These are phyloP conservation scores for Porogramme epimiltina DNA, from an alignment of 1,284 basidiomycete species.

Conservation along the genomic window DNA sequence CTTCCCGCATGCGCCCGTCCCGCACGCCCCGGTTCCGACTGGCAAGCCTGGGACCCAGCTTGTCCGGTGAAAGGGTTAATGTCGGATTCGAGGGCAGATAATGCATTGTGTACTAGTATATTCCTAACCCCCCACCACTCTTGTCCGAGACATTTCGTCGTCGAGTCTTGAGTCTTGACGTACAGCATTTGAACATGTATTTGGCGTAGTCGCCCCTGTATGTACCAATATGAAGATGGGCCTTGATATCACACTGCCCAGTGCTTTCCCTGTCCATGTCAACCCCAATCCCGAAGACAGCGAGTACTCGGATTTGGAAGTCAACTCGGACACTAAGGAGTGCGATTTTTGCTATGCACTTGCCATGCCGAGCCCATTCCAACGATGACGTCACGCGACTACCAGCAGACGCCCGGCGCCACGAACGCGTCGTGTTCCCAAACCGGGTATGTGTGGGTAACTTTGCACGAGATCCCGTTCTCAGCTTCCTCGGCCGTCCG, in stretches of 20 bases:
- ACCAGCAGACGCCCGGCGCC: constrained; percentile 1
- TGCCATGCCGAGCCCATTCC: too few relatives aligned
- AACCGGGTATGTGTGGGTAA: constrained; percentile 14
- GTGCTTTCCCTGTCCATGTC: too few relatives aligned
- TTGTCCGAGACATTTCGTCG: background rate
- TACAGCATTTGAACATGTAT: background rate
- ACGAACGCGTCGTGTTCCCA: constrained; percentile 17
- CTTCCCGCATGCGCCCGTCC: constrained; percentile 66
- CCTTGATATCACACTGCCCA: too few relatives aligned
- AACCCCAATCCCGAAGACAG: too few relatives aligned
- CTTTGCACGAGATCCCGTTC: background rate
- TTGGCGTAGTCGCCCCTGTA: too few relatives aligned
- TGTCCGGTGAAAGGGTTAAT: constrained; percentile 22
- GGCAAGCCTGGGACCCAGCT: constrained; percentile 57
- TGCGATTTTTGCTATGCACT: too few relatives aligned
- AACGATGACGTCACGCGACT: background rate
- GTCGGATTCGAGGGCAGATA: background rate
- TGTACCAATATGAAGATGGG: constrained; percentile 1
- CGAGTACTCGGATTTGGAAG: too few relatives aligned
- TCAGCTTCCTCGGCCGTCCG: constrained; percentile 1
- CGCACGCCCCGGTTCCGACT: constrained; percentile 64
- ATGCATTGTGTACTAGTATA: background rate
- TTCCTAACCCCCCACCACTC: background rate
- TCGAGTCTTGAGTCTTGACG: background rate
- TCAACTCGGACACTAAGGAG: too few relatives aligned